phyloP scores from a whole-genome alignment of 2,329 filamentous ascomycete species.

The Diaporthe sp. region DNA sequence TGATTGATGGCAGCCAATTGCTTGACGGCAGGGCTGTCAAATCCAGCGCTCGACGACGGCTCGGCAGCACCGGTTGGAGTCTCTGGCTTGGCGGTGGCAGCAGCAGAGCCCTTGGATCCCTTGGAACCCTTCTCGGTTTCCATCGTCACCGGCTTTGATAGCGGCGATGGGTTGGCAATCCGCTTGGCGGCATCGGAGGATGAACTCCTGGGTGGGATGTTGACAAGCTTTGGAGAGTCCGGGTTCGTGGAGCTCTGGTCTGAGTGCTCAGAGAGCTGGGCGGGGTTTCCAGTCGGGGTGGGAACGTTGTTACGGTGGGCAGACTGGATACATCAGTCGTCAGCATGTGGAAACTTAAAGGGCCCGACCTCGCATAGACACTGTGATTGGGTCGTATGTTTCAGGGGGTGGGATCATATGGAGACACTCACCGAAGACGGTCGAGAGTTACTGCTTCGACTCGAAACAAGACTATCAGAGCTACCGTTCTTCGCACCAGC shows the following conservation, averaged over 20 bases:
- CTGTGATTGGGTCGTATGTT: slow-evolving; percentile 59
- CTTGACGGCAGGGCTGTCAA: slow-evolving; percentile 80
- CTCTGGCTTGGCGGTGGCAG: slow-evolving; percentile 48
- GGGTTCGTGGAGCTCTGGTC: slow-evolving; percentile 62
- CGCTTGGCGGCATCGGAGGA: slow-evolving; percentile 77
- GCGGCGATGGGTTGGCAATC: slow-evolving; percentile 75
- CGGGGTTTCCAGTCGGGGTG: slow-evolving; percentile 66
- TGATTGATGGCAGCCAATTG: slow-evolving; percentile 90
- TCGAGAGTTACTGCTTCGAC: slow-evolving; percentile 69
- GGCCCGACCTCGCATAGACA: slow-evolving; percentile 5
- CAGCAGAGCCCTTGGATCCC: slow-evolving; percentile 45
- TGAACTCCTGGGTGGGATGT: slow-evolving; percentile 72
- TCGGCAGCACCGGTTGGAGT: slow-evolving; percentile 31
- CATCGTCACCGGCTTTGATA: slow-evolving; percentile 79
- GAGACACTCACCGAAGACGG: slow-evolving; percentile 73
- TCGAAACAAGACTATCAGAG: slow-evolving; percentile 74
- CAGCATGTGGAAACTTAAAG: slow-evolving; percentile 55
- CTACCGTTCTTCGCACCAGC: slow-evolving; percentile 64
- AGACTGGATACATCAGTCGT: slow-evolving; percentile 64
- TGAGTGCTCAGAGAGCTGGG: slow-evolving; percentile 57
- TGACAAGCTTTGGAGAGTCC: slow-evolving; percentile 68
- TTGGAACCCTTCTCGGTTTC: slow-evolving; percentile 64
- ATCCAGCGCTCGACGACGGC: slow-evolving; percentile 49
- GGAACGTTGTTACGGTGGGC: slow-evolving; percentile 68
- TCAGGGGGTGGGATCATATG: slow-evolving; percentile 39